Conservation (phyloP, 768 basidiomycete genomes). For the Lactarius akahatsu region DNA sequence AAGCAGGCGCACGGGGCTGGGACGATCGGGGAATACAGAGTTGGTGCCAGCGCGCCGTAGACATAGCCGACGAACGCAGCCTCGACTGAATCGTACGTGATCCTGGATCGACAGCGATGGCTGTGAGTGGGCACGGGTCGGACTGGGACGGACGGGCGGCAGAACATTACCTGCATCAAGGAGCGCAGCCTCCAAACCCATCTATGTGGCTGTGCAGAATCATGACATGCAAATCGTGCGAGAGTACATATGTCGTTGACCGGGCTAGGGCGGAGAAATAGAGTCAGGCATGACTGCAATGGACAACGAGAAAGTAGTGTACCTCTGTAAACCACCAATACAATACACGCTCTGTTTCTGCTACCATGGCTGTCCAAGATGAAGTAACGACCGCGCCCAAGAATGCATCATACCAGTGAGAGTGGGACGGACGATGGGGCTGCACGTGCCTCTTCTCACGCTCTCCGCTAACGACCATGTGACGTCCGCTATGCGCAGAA, state of each 20-base stretch:
- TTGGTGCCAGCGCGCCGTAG: conserved; percentile 67
- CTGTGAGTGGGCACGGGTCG: neutral
- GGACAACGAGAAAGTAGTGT: conserved; percentile 17
- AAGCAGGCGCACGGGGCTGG: conserved; percentile 50
- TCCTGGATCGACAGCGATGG: conserved; percentile 45
- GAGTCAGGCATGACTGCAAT: neutral
- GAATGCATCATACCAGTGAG: too few relatives aligned
- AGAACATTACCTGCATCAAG: conserved; percentile 67
- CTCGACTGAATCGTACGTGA: conserved; percentile 76
- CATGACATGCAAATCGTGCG: neutral
- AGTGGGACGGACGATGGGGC: neutral
- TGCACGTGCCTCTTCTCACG: too few relatives aligned
- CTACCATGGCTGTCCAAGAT: conserved; percentile 1
- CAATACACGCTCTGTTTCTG: conserved; percentile 17
- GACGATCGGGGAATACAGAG: conserved; percentile 52
- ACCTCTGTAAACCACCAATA: too few relatives aligned
- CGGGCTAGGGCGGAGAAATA: conserved; percentile 49
- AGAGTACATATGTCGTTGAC: conserved; percentile 46
- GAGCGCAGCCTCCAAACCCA: conserved; percentile 85
- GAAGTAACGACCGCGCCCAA: too few relatives aligned
- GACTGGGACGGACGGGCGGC: neutral
- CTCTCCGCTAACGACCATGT: too few relatives aligned
- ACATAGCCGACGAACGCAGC: conserved; percentile 75
- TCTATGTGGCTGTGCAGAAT: conserved; percentile 43
- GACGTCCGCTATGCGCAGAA: too few relatives aligned